These are phyloP conservation scores for Globisporangium iwayamae DNA, from an alignment of 352 stramenopile genomes.

Conservation along the genomic window DNA sequence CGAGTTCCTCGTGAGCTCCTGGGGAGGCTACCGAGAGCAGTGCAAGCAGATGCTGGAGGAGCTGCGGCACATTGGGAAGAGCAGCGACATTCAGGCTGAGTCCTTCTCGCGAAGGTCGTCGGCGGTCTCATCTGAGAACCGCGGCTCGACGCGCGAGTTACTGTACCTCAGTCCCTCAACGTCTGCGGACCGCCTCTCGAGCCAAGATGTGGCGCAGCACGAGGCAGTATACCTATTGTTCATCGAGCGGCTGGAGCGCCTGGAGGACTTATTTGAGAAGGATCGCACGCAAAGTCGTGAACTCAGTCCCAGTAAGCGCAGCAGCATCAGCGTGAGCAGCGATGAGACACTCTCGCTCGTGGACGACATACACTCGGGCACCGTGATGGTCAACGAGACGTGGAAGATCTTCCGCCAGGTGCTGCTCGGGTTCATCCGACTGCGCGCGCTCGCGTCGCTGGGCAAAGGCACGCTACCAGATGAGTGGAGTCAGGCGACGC, in stretches of 20 bases:
- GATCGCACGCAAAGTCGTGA: background rate
- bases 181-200: constrained; percentile 39
- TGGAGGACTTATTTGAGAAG: constrained; percentile 31
- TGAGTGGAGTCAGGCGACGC: constrained; percentile 29
- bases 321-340: constrained; percentile 20
- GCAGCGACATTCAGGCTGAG: constrained; percentile 62
- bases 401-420: constrained; percentile 78
- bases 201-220: constrained; percentile 66
- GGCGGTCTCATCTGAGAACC: constrained; percentile 1
- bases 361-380: constrained; percentile 33
- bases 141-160: constrained; percentile 23
- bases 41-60: constrained; percentile 50
- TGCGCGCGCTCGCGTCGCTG: constrained; percentile 44
- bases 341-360: constrained; percentile 26
- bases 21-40: constrained; percentile 49
- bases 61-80: constrained; percentile 50
- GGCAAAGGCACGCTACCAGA: constrained; percentile 62
- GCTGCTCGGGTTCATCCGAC: constrained; percentile 51
- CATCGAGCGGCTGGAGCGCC: constrained; percentile 42
- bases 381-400: constrained; percentile 50
- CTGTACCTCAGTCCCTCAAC: constrained; percentile 56
- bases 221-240: constrained; percentile 54
- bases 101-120: constrained; percentile 22
- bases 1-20: constrained; percentile 54
- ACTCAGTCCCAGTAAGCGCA: constrained; percentile 1